A percentile compares a stretch with the other conserved stretches of the same genome.
These are phyloP conservation scores for Thymus quinquecostatus DNA, from an alignment of 257 asterid species.

Conservation along the genomic window DNA sequence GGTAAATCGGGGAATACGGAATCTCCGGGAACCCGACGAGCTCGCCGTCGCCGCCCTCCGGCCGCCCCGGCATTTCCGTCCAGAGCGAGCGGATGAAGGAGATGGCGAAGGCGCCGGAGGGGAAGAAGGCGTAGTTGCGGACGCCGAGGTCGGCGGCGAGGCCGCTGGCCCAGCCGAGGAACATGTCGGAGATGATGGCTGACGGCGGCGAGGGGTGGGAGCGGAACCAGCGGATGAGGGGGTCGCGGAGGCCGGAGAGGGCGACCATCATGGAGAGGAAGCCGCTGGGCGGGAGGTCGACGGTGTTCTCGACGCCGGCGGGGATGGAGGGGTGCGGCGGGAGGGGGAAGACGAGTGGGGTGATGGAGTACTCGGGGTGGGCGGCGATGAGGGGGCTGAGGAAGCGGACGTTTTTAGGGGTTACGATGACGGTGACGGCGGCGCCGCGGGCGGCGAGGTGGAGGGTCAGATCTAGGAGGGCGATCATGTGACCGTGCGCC, in stretches of 20 bases:
- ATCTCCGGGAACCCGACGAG: slow-evolving; percentile 36
- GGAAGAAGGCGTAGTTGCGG: slow-evolving; percentile 61
- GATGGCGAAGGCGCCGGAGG: slow-evolving; percentile 69
- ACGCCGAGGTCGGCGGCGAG: slow-evolving; percentile 55
- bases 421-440: slow-evolving; percentile 65
- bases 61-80: slow-evolving; percentile 48
- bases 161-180: slow-evolving; percentile 65
- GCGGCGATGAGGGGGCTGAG: slow-evolving; percentile 54
- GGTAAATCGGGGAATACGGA: slow-evolving; percentile 61
- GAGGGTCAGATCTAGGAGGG: slow-evolving; percentile 64
- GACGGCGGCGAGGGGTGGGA: slow-evolving; percentile 70
- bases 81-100: slow-evolving; percentile 50
- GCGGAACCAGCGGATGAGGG: slow-evolving; percentile 58
- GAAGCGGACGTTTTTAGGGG: slow-evolving; percentile 66
- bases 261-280: slow-evolving; percentile 53
- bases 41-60: slow-evolving; percentile 35
- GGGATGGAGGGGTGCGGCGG: slow-evolving; percentile 62
- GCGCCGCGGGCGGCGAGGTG: slow-evolving; percentile 60
- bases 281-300: slow-evolving; percentile 61
- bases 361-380: slow-evolving; percentile 49
- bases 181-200: slow-evolving; percentile 69
- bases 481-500: slow-evolving; percentile 90
- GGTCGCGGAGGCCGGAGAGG: slow-evolving; percentile 44
- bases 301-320: slow-evolving; percentile 68
- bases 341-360: slow-evolving; percentile 68